Evolutionary conservation across 805 yeast species (phyloP), one percentile per base, ranked within the genome.

Genomic region (Ascoidea asiatica): DNA sequence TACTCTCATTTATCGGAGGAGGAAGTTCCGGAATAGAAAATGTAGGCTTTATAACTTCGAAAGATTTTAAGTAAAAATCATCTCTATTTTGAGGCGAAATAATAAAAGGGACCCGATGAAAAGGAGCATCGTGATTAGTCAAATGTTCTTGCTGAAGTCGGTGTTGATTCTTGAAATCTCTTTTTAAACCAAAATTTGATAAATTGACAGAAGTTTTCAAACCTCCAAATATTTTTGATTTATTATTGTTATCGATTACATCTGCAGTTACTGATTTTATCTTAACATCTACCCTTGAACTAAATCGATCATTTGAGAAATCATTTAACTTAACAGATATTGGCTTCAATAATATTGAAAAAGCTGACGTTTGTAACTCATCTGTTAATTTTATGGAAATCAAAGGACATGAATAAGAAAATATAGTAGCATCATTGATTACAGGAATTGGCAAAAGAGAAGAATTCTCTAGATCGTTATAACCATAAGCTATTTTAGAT

Each of bases 81-180:
- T 70, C 72, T 44, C 79, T 71, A 13, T 63, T 61, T 13, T 69
- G 67, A 5, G 67, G 69, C 3, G 73, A 70, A 6, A 90, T 57
- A 22, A 90, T 59, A 56, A 87, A 89, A 0, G 92, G 80, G 19
- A 78, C 66, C 45, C 98, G 63, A 52, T 86, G 92, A 49, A 77
- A 87, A 0, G 95, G 87, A 0, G 84, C 82, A 65, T 92, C 98
- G 53, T 86, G 83, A 5, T 65, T 50, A 18, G 73, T 62, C 1
- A 89, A 61, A 58, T 84, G 95, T 2, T 66, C 65, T 43, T 79
- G 79, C 56, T 89, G 96, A 18, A 62, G 54, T 7, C 56, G 53
- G 43, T 75, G 60, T 39, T 73, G 71, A 11, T 69, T 67, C 0
- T 56, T 57, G 49, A 70, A 70, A 47, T 75, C 64, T 11, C 64